Conservation (phyloP, 495 filamentous ascomycete species). For the Alectoria sarmentosa region DNA sequence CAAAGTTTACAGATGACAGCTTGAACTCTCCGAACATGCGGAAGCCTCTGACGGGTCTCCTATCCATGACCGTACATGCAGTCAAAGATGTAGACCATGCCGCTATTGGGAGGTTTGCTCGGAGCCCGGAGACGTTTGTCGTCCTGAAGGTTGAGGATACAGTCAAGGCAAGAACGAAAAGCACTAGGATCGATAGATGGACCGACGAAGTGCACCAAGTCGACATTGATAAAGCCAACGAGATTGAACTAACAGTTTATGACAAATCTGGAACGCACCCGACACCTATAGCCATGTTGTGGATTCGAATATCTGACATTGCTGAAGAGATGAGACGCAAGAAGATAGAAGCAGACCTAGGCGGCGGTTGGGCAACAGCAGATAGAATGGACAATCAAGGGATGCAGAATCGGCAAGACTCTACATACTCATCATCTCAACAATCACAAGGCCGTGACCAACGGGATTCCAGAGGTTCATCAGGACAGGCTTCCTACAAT, state of each 20-base stretch:
- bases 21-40: constrained; percentile 90
- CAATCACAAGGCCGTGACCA: constrained; percentile 27
- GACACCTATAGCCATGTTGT: constrained; percentile 88
- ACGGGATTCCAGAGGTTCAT: constrained; percentile 22
- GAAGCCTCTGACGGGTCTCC: constrained; percentile 84
- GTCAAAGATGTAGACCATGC: constrained; percentile 96
- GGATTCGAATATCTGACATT: constrained; percentile 95
- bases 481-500: constrained; percentile 25
- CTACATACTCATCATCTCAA: constrained; percentile 24
- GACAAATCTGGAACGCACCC: constrained; percentile 83
- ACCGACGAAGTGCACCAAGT: constrained; percentile 82
- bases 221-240: constrained; percentile 95
- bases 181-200: constrained; percentile 84
- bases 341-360: constrained; percentile 92
- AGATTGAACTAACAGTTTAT: constrained; percentile 95
- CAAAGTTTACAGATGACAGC: constrained; percentile 69
- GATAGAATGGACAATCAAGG: constrained; percentile 73
- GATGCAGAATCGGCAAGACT: constrained; percentile 33
- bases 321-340: constrained; percentile 95
- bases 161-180: constrained; percentile 80
- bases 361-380: constrained; percentile 91
- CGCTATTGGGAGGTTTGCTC: constrained; percentile 73
- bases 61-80: constrained; percentile 76
- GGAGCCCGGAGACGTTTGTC: constrained; percentile 90
- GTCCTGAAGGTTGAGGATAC: constrained; percentile 94